A percentile compares a stretch with the other conserved stretches of the same genome.
Conservation (phyloP, 352 stramenopile genomes). For the Phytophthora pinifolia region DNA sequence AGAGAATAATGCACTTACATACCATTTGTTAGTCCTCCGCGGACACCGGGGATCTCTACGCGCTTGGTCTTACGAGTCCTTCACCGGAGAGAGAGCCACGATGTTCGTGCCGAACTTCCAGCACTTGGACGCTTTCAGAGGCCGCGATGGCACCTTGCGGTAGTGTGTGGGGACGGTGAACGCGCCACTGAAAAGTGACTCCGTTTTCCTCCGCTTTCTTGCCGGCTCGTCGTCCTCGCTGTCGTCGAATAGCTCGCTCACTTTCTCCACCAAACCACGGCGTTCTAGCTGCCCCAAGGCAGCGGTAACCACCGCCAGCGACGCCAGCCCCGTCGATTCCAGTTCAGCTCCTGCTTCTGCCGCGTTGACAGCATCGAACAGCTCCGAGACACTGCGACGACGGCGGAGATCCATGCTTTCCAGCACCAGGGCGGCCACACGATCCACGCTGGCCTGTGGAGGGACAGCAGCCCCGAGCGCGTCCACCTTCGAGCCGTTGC, state of each 20-base stretch:
- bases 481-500: slow-evolving; percentile 9
- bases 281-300: slow-evolving; percentile 58
- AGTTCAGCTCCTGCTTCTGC: slow-evolving; percentile 6
- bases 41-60: slow-evolving; percentile 6
- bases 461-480: slow-evolving; percentile 8
- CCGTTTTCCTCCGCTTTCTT: slow-evolving; percentile 32
- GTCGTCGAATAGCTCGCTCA: slow-evolving; percentile 27
- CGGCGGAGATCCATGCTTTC: slow-evolving; percentile 59
- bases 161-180: slow-evolving; percentile 44
- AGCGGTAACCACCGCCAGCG: slow-evolving; percentile 54
- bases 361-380: slow-evolving; percentile 53
- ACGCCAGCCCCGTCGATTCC: slow-evolving; percentile 22
- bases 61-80: slow-evolving; percentile 21
- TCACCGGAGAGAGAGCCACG: slow-evolving; percentile 31
- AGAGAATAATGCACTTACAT: slow-evolving; percentile 37
- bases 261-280: slow-evolving; percentile 51
- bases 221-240: slow-evolving; percentile 13
- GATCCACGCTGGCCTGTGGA: slow-evolving; percentile 37
- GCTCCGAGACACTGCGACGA: slow-evolving; percentile 53
- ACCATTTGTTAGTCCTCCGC: slow-evolving; percentile 25
- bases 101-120: slow-evolving; percentile 55
- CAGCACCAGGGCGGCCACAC: slow-evolving; percentile 49
- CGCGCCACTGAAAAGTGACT: slow-evolving; percentile 13
- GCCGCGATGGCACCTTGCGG: slow-evolving; percentile 65
- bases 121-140: slow-evolving; percentile 72